Evolutionary conservation across 179 eudicot species (phyloP).

Genomic region (Silene coronaria): DNA sequence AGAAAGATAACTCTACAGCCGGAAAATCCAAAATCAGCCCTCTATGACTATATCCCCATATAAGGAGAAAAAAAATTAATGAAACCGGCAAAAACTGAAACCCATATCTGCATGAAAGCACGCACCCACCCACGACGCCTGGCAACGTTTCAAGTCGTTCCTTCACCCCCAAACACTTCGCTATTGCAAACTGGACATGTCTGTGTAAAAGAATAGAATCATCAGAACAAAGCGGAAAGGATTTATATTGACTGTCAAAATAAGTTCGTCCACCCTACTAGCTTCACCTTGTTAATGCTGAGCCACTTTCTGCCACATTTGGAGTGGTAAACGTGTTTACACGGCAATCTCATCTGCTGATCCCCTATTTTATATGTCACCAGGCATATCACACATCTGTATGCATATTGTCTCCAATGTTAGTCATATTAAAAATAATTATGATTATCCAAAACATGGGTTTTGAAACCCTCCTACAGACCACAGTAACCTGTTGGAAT

Average conservation of each 20-base stretch:
- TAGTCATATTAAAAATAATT: too few species aligned
- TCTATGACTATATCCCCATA: background rate
- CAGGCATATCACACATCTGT: constrained; percentile 86
- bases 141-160: constrained; percentile 22
- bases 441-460: too few species aligned
- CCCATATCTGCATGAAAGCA: constrained; percentile 13
- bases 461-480: too few species aligned
- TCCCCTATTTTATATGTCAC: constrained; percentile 84
- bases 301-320: constrained; percentile 83
- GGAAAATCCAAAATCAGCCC: constrained; percentile 24
- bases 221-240: background rate
- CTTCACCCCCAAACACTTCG: constrained; percentile 37
- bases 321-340: constrained; percentile 76
- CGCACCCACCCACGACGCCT: constrained; percentile 21
- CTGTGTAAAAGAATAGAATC: constrained; percentile 16
- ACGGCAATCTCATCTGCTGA: constrained; percentile 61
- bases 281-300: constrained; percentile 71
- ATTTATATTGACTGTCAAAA: background rate
- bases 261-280: background rate
- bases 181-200: constrained; percentile 40
- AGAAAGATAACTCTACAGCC: constrained; percentile 23
- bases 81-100: constrained; percentile 15
- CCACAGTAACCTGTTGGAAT: too few species aligned
- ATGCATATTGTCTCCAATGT: background rate
- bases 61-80: background rate